Evolutionary conservation across 2,329 filamentous ascomycete genomes (phyloP), one percentile per base, ranked within the genome.

Genomic region (Plenodomus biglobosus): DNA sequence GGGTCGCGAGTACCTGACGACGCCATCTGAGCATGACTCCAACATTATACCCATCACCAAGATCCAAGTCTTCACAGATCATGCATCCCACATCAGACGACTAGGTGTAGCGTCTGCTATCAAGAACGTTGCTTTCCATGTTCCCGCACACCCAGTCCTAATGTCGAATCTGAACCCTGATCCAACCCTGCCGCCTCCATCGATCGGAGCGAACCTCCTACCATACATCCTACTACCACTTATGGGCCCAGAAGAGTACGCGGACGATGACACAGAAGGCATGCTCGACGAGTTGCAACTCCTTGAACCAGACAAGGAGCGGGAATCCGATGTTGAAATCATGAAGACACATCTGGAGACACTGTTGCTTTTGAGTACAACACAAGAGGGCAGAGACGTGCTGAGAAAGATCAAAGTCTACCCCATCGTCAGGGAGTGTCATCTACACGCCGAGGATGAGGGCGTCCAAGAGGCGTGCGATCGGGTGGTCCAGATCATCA

Each of bases 71-170:
- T 97, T 97, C 71, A 97, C 94, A 1, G 90, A 95, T 71, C 90
- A 96, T 75, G 79, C 82, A 61, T 95, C 89, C 2, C 81, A 87
- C 21, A 85, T 96, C 44, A 84, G 94, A 48, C 81, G 94, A 45
- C 90, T 90, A 63, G 94, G 94, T n/a, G 92, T 96, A n/a, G 92
- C 92, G 7, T 91, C 86, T 52, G 94, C 90, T 8, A 90, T 99
- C 69, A 97, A 97, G 73, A 99, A 99, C 67, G 84, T 89, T 22
- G 85, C 90, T 6, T 97, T 99, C 67, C 88, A 95, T 62, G 74
- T 92, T 5, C 73, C 82, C 2, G 81, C 86, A 0, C 92, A 97
- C 63, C 77, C 82, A 0, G 75, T 79, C 1, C 85, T 96, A 44
- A 74, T 96, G 38, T 80, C 72, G 2, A 68, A 68, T 30, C 58